A percentile compares a stretch with the other conserved stretches of the same genome.
phyloP scores from a whole-genome alignment of 495 filamentous ascomycete genomes.

The Tuber indicum region DNA sequence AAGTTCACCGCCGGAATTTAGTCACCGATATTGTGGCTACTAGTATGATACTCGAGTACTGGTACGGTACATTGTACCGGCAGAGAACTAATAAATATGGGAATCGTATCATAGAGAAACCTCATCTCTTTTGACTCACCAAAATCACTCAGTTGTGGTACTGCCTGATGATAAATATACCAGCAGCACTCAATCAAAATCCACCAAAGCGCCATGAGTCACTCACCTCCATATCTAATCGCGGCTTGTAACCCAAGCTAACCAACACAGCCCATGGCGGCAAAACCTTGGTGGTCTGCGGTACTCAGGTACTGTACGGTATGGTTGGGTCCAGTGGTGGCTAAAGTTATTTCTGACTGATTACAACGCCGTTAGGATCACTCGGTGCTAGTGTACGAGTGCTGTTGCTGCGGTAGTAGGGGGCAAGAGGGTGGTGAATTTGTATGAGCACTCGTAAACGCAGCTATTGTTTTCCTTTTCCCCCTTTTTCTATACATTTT shows the following conservation, averaged over 20 bases:
- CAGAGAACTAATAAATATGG: no score
- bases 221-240: not conserved
- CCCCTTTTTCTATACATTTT: not conserved
- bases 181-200: not conserved
- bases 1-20: not conserved
- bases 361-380: no score
- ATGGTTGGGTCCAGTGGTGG: no score
- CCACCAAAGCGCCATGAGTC: not conserved
- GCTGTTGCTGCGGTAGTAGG: no score
- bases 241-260: not conserved
- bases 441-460: not conserved
- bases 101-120: not conserved
- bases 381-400: no score
- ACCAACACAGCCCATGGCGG: not conserved
- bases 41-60: not conserved
- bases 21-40: not conserved
- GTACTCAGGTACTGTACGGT: no score
- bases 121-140: not conserved
- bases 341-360: no score
- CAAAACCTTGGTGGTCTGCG: not conserved
- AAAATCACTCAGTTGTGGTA: no score
- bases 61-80: no score
- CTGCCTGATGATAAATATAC: no score
- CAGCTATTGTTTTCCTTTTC: no score
- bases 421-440: no score